These are phyloP conservation scores for Trypanosoma scelopori DNA, from an alignment of 208 protist genomes.

Conservation along the genomic window DNA sequence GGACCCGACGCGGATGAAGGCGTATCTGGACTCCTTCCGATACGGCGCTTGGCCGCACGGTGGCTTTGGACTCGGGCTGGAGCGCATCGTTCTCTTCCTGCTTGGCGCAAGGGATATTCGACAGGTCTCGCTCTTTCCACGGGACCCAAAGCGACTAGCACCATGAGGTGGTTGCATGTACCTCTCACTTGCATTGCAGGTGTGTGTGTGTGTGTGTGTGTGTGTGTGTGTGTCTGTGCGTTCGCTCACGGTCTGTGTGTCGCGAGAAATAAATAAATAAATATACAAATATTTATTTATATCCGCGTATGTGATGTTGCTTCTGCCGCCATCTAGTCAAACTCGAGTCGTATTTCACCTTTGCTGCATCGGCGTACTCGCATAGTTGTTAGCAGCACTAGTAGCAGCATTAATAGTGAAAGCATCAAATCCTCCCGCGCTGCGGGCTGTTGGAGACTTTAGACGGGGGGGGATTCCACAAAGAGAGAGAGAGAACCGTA, in stretches of 20 bases:
- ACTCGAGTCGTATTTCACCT: too few relatives aligned
- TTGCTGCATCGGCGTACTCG: too few relatives aligned
- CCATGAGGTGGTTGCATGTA: constrained; percentile 64
- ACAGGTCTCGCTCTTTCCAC: constrained; percentile 97
- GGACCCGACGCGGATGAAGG: constrained; percentile 48
- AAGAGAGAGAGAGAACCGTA: background rate
- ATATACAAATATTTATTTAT: too few relatives aligned
- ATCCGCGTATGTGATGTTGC: too few relatives aligned
- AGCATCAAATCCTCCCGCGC: background rate
- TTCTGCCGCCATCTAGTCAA: too few relatives aligned
- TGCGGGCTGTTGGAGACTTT: background rate
- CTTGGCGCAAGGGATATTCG: constrained; percentile 96
- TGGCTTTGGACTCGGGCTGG: constrained; percentile 98
- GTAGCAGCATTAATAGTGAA: background rate
- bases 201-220: background rate
- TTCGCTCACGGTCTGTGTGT: too few relatives aligned
- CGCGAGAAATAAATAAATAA: too few relatives aligned
- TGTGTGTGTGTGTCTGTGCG: constrained; percentile 9
- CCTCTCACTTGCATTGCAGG: too few relatives aligned
- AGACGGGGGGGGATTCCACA: background rate
- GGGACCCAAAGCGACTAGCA: constrained; percentile 95
- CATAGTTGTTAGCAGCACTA: background rate
- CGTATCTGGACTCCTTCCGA: constrained; percentile 97
- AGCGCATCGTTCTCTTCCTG: constrained; percentile 98
- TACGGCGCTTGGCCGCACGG: constrained; percentile 97